Percentiles rank a stretch among this genome's conserved stretches.
phyloP scores from a whole-genome alignment of 208 protist species.

The Sergeia podlipaevii region DNA sequence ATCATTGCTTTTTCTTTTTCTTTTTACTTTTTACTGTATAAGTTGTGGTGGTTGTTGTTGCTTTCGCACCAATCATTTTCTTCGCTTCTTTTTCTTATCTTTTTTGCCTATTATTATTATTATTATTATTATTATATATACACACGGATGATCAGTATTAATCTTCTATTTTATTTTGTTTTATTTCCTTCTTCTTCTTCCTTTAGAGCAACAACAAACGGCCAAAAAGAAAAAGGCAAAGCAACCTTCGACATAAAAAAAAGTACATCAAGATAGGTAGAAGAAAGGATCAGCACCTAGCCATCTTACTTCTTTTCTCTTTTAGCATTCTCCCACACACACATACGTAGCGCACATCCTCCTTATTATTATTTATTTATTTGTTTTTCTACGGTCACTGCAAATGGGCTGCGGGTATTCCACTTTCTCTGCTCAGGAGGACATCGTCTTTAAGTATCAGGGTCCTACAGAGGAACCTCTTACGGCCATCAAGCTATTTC shows the following conservation, averaged over 20 bases:
- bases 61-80: too few species aligned
- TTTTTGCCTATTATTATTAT: too few species aligned
- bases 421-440: slow-evolving; percentile 56
- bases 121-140: too few species aligned
- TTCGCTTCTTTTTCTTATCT: too few species aligned
- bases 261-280: background rate
- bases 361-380: slow-evolving; percentile 4
- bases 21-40: background rate
- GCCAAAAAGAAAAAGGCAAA: background rate
- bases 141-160: too few species aligned
- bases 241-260: background rate
- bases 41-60: too few species aligned
- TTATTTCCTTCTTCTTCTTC: background rate
- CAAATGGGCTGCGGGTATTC: slow-evolving; percentile 66
- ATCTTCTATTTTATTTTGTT: slow-evolving; percentile 13
- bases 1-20: slow-evolving; percentile 1
- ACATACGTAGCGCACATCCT: too few species aligned
- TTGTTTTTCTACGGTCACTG: slow-evolving; percentile 1
- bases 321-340: too few species aligned
- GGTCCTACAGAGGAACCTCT: slow-evolving; percentile 38
- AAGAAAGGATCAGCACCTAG: background rate
- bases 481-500: slow-evolving; percentile 68
- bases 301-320: background rate
- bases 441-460: slow-evolving; percentile 68
- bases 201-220: background rate